Percentiles rank a stretch among this genome's conserved stretches.
Conservation (phyloP, 495 filamentous ascomycete species). For the Penicillium paradoxum region DNA sequence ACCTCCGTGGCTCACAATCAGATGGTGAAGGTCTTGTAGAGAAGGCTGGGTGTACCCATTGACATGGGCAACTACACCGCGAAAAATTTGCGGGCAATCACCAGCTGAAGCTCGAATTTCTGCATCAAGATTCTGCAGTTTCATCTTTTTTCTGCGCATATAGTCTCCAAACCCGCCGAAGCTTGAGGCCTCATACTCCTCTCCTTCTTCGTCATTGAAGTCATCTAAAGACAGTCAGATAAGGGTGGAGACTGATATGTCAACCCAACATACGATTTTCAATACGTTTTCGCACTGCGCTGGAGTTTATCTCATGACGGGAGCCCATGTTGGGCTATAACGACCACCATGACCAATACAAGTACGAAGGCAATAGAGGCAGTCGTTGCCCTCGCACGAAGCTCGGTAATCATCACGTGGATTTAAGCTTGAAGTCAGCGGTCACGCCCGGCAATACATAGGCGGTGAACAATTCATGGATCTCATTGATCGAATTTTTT, state of each 20-base stretch:
- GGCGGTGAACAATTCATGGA: slow-evolving; percentile 17
- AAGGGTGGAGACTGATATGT: slow-evolving; percentile 8
- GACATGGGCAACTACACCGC: slow-evolving; percentile 80
- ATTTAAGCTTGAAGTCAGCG: slow-evolving; percentile 14
- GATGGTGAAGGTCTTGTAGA: slow-evolving; percentile 74
- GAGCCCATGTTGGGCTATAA: slow-evolving; percentile 64
- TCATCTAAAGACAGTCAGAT: slow-evolving; percentile 37
- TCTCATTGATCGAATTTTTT: slow-evolving; percentile 19
- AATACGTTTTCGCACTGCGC: slow-evolving; percentile 76
- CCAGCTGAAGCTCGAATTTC: slow-evolving; percentile 62
- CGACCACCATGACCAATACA: slow-evolving; percentile 19
- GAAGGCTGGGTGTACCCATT: slow-evolving; percentile 93
- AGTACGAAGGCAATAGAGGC: neutral
- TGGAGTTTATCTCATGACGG: slow-evolving; percentile 69
- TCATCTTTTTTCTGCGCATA: slow-evolving; percentile 89
- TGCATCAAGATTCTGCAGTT: slow-evolving; percentile 87
- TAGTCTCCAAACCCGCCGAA: slow-evolving; percentile 91
- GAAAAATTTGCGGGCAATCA: slow-evolving; percentile 79
- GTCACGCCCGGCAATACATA: slow-evolving; percentile 14
- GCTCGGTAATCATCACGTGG: slow-evolving; percentile 15
- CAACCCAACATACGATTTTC: slow-evolving; percentile 50
- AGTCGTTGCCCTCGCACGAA: neutral
- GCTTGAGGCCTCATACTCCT: slow-evolving; percentile 81
- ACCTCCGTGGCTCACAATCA: slow-evolving; percentile 87
- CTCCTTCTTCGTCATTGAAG: slow-evolving; percentile 69